Base-by-base conservation (phyloP, 2,329 filamentous ascomycete species). In the Venturia oleaginea region DNA sequence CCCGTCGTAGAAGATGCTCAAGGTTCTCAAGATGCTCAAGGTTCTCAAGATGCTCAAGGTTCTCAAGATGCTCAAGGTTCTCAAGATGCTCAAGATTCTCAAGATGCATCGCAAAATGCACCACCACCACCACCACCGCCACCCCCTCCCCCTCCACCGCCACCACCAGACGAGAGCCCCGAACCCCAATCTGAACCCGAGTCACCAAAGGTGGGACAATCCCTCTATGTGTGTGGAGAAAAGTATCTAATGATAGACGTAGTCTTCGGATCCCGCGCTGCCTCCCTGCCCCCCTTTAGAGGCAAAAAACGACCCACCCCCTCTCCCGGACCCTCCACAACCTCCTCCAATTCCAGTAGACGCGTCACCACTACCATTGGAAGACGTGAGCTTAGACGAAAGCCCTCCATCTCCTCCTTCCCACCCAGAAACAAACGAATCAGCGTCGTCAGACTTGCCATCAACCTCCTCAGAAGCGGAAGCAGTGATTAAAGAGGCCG, bases 391-490 rank as follows among this genome's bases (percentile, higher is more conserved):
- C 30, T 51, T 34, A 40, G 63, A 64, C 37, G 63, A 62, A 42
- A 27, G 22, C 62, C 62, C 46, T 55, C 62, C 62, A 24, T 51
- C 46, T 63, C 62, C 38, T 32, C 40, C 27, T 63, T 46, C 42
- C 62, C 62, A 46, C 24, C 48, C 48, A 63, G 62, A 63, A 6
- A 38, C 34, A 63, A 63, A 51, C 62, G 48, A 63, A 48, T 63
- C 32, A 55, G 62, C 51, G 62, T 63, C 48, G 62, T 63, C 46
- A 59, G 46, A 40, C 32, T 51, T 46, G 62, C 62, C 48, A 34
- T 63, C 37, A 51, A 42, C 32, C 62, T 63, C 46, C 15, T 42
- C 48, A 63, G 37, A 63, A 27, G 27, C 22, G 34, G 37, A 42
- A 19, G 46, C 6, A 34, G 46, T 37, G 34, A 13, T 15, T 30